phyloP scores from a whole-genome alignment of 129 eudicot species.

The Saposhnikovia divaricata region DNA sequence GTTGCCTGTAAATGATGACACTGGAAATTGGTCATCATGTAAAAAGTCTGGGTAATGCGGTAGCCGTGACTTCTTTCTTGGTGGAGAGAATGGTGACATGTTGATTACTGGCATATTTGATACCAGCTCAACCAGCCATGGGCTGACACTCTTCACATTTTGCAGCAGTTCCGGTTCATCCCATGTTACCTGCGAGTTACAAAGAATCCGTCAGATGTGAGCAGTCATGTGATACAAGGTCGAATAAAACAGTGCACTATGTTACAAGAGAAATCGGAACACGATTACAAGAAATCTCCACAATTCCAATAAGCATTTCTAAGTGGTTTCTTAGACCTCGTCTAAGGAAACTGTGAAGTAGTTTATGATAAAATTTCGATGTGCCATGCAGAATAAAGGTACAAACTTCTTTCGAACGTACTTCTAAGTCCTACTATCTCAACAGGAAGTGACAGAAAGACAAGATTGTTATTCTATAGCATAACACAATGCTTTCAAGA shows the following conservation, averaged over 20 bases:
- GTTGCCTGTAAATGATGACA: slow-evolving; percentile 55
- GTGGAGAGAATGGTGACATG: slow-evolving; percentile 76
- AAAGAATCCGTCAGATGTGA: background rate
- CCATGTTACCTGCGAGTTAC: slow-evolving; percentile 57
- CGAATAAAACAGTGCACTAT: background rate
- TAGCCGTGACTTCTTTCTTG: slow-evolving; percentile 59
- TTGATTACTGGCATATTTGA: slow-evolving; percentile 64
- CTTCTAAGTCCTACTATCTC: too few species aligned
- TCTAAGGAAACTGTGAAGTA: background rate
- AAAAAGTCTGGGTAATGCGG: slow-evolving; percentile 52
- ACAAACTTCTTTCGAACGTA: background rate
- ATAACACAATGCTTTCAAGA: background rate
- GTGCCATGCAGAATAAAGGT: background rate
- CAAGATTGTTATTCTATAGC: background rate
- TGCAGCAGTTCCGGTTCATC: slow-evolving; percentile 85
- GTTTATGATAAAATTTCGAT: background rate
- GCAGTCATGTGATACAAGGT: background rate
- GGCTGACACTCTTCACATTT: slow-evolving; percentile 88
- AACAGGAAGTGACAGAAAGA: too few species aligned
- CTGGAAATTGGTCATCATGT: slow-evolving; percentile 36
- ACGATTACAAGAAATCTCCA: too few species aligned
- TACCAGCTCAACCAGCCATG: slow-evolving; percentile 81
- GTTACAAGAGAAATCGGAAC: background rate
- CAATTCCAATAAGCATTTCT: background rate
- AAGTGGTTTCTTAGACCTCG: background rate